phyloP scores from a whole-genome alignment of 2,329 filamentous ascomycete species.

The Ambrosiella xylebori region DNA sequence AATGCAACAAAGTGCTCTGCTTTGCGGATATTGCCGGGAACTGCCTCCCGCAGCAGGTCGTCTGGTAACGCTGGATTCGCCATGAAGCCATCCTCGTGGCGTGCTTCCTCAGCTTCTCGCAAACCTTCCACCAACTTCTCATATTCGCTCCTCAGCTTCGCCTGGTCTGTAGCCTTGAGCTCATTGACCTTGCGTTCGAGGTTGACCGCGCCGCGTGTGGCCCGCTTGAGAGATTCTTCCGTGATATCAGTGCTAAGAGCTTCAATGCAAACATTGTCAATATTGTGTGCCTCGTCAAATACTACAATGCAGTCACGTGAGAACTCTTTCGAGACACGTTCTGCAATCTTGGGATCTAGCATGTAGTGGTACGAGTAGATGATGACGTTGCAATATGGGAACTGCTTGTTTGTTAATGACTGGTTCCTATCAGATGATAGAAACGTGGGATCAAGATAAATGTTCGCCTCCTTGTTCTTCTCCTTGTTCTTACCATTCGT shows the following conservation, averaged over 20 bases:
- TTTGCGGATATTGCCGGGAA: conserved; percentile 87
- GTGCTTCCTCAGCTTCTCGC: conserved; percentile 70
- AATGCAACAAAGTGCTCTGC: conserved; percentile 95
- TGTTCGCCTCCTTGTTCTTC: neutral
- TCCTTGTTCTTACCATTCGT: conserved; percentile 55
- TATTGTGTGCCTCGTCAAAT: conserved; percentile 97
- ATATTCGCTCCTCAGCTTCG: conserved; percentile 90
- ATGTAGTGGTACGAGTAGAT: conserved; percentile 99
- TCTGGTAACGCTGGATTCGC: conserved; percentile 87
- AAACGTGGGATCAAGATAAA: neutral
- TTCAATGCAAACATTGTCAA: conserved; percentile 98
- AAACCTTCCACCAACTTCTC: conserved; percentile 87
- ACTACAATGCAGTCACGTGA: conserved; percentile 98
- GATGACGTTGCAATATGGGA: conserved; percentile 98
- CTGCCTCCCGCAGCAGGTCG: conserved; percentile 84
- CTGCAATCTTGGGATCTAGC: conserved; percentile 92
- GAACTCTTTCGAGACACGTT: conserved; percentile 83
- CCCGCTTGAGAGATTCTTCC: conserved; percentile 82
- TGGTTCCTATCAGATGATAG: neutral
- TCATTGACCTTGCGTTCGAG: conserved; percentile 80
- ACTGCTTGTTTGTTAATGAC: conserved; percentile 30
- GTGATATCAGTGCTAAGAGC: conserved; percentile 92
- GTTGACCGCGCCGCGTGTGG: conserved; percentile 76
- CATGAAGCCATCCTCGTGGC: conserved; percentile 89
- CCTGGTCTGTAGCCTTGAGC: conserved; percentile 89